Conservation (phyloP, 2,329 filamentous ascomycete species). For the Ophioceras dolichostomum region DNA sequence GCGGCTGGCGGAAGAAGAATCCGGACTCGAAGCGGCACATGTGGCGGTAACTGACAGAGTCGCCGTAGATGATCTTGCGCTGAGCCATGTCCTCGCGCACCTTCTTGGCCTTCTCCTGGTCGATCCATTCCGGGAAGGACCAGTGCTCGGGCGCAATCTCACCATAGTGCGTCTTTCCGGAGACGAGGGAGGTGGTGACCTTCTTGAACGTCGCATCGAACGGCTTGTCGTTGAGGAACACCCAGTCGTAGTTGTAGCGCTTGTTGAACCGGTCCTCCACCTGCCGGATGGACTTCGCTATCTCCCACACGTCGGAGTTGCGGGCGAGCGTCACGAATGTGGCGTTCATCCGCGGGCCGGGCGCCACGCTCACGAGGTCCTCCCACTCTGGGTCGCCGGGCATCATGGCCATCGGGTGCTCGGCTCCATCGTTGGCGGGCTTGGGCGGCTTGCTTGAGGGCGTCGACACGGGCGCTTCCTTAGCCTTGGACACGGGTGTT, state of each 20-base stretch:
- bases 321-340: conserved; percentile 94
- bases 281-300: conserved; percentile 88
- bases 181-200: conserved; percentile 79
- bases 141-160: conserved; percentile 85
- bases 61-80: conserved; percentile 95
- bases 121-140: conserved; percentile 94
- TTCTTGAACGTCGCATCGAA: conserved; percentile 93
- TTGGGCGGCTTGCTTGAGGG: conserved; percentile 11
- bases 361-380: conserved; percentile 36
- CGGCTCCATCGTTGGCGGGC: conserved; percentile 20
- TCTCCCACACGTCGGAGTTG: conserved; percentile 92
- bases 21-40: conserved; percentile 99
- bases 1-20: conserved; percentile 92
- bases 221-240: conserved; percentile 92
- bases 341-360: conserved; percentile 78
- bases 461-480: conserved; percentile 4
- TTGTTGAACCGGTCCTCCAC: conserved; percentile 97
- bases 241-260: conserved; percentile 97
- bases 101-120: conserved; percentile 82
- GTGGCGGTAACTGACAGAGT: conserved; percentile 93
- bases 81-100: conserved; percentile 90
- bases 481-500: conserved; percentile 1
- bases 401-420: conserved; percentile 37
- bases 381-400: conserved; percentile 41
- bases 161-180: conserved; percentile 84